Conservation (phyloP, 768 basidiomycete species). For the Termitomyces sp. region DNA sequence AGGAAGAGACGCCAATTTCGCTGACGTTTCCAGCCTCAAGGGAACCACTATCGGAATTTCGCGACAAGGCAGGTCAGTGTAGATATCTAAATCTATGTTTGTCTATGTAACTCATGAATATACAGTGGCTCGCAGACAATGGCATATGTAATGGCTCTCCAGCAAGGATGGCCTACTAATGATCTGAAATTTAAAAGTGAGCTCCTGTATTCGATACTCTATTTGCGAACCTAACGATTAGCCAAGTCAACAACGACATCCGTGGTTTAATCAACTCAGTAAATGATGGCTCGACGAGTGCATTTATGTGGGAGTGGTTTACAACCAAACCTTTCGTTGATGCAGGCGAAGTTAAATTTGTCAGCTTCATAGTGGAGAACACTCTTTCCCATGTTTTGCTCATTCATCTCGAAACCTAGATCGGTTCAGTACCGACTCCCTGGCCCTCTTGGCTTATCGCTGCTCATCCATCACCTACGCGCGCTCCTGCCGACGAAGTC, state of each 20-base stretch:
- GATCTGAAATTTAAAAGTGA: constrained; percentile 70
- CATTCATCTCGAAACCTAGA: constrained; percentile 37
- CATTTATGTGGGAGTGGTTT: constrained; percentile 97
- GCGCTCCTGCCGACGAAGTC: constrained; percentile 50
- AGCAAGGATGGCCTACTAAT: constrained; percentile 74
- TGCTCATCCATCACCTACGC: constrained; percentile 64
- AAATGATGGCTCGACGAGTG: constrained; percentile 83
- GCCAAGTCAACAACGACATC: constrained; percentile 76
- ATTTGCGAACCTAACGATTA: neutral
- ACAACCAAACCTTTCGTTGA: constrained; percentile 72
- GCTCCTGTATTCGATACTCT: constrained; percentile 8
- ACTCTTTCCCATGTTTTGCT: neutral
- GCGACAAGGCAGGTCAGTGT: constrained; percentile 69
- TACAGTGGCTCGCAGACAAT: constrained; percentile 86
- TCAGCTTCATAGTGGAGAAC: constrained; percentile 35
- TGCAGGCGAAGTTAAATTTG: constrained; percentile 77
- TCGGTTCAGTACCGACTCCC: constrained; percentile 84
- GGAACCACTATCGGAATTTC: constrained; percentile 89
- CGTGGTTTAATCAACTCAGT: constrained; percentile 81
- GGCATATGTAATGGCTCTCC: constrained; percentile 92
- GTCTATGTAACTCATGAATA: neutral
- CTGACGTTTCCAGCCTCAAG: constrained; percentile 69
- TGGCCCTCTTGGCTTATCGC: constrained; percentile 98
- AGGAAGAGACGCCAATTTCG: constrained; percentile 68
- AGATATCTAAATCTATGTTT: too few relatives aligned